Conservation (phyloP, 2,329 filamentous ascomycete species). For the Exophiala lecanii-corni region DNA sequence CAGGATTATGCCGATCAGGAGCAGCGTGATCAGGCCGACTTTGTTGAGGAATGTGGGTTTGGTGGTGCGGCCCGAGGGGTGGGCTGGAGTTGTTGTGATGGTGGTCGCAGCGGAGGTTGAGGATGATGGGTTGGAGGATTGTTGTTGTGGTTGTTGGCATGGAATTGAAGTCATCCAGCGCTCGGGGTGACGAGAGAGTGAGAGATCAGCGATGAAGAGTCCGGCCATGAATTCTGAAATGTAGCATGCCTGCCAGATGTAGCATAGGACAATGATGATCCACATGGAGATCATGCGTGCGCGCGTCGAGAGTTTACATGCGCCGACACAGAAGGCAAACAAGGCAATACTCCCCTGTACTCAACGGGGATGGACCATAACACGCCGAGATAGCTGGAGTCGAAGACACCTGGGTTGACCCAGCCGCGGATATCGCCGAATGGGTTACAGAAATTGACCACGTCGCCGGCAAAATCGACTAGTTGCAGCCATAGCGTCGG, state of each 20-base stretch:
- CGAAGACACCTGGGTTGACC: constrained; percentile 31
- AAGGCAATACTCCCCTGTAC: constrained; percentile 28
- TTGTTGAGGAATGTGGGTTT: neutral
- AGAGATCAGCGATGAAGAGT: constrained; percentile 33
- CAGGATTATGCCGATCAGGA: constrained; percentile 6
- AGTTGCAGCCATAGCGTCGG: constrained; percentile 14
- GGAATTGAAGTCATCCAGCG: constrained; percentile 28
- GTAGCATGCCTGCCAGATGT: constrained; percentile 34
- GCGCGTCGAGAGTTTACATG: constrained; percentile 10
- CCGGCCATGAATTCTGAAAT: constrained; percentile 35
- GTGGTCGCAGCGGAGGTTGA: neutral
- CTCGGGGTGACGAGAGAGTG: constrained; percentile 36
- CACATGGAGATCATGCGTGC: constrained; percentile 10
- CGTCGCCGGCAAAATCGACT: constrained; percentile 14
- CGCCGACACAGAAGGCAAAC: constrained; percentile 14
- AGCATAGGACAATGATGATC: constrained; percentile 10
- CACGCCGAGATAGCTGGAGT: constrained; percentile 37
- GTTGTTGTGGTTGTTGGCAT: neutral
- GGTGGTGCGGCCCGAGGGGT: neutral
- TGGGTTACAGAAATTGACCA: constrained; percentile 33
- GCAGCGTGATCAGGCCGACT: constrained; percentile 2
- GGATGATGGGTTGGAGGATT: neutral
- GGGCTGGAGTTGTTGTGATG: neutral
- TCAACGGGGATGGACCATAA: constrained; percentile 34
- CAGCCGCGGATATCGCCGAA: constrained; percentile 26